These are phyloP conservation scores for Galerina marginata DNA, from an alignment of 768 basidiomycete species.

Conservation along the genomic window DNA sequence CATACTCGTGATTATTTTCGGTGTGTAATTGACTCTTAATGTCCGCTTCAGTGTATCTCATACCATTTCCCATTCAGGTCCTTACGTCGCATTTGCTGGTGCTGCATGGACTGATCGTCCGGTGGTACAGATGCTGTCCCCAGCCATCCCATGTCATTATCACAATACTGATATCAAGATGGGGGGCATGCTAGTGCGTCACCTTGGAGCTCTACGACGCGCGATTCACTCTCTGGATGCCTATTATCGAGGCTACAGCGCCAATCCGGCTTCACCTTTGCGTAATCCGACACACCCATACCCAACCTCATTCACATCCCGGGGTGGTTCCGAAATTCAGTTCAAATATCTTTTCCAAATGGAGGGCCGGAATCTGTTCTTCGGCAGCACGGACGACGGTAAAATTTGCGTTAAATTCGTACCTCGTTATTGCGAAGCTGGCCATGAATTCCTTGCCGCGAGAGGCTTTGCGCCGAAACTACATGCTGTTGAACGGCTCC, in stretches of 20 bases:
- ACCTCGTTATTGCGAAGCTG: not conserved
- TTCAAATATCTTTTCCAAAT: not conserved
- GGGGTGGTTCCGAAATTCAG: not conserved
- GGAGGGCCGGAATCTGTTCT: not conserved
- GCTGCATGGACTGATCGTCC: constrained; percentile 24
- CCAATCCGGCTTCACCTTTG: not conserved
- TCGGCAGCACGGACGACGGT: not conserved
- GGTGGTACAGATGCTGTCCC: not conserved
- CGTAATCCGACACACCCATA: not conserved
- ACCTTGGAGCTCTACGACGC: not conserved
- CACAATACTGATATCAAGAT: constrained; percentile 17
- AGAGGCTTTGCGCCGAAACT: not conserved
- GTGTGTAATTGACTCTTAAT: not conserved
- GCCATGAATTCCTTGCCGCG: not conserved
- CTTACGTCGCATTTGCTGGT: constrained; percentile 29
- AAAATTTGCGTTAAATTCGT: not conserved
- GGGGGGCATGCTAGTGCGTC: not conserved
- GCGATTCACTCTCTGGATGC: not conserved
- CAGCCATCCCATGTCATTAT: constrained; percentile 21
- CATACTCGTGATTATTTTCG: not conserved
- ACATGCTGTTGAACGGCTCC: not conserved
- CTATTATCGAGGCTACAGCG: not conserved
- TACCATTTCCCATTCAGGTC: constrained; percentile 14
- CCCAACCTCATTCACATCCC: not conserved
- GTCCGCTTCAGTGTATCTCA: not conserved